Percentiles rank a stretch among this genome's conserved stretches.
phyloP scores from a whole-genome alignment of 2,329 filamentous ascomycete genomes.

The Hypoxylon sp. region DNA sequence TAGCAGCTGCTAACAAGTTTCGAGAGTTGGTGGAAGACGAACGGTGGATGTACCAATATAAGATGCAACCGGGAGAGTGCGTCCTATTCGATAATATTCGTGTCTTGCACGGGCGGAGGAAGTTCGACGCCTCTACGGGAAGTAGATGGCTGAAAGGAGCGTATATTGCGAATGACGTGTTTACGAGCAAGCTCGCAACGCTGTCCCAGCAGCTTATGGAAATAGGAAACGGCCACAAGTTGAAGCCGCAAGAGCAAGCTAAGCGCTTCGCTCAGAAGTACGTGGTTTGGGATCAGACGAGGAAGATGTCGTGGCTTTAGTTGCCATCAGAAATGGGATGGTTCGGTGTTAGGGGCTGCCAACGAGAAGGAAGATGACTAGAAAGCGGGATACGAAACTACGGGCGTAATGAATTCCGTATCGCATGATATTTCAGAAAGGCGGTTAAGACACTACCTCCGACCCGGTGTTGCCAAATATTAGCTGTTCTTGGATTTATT shows the following conservation, averaged over 20 bases:
- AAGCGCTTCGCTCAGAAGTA: neutral
- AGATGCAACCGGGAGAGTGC: slow-evolving; percentile 84
- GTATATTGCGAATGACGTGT: slow-evolving; percentile 73
- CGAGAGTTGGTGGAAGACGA: slow-evolving; percentile 68
- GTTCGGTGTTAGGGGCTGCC: too few relatives aligned
- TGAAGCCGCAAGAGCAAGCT: neutral
- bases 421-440: too few relatives aligned
- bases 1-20: slow-evolving; percentile 67
- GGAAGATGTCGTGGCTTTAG: too few relatives aligned
- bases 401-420: too few relatives aligned
- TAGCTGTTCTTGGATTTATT: too few relatives aligned
- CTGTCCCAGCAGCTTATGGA: slow-evolving; percentile 5
- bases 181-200: slow-evolving; percentile 29
- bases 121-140: slow-evolving; percentile 77
- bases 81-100: slow-evolving; percentile 93
- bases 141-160: slow-evolving; percentile 87
- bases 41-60: slow-evolving; percentile 74
- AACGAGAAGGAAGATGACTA: neutral
- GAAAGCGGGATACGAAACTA: too few relatives aligned
- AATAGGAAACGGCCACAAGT: neutral
- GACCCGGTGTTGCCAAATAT: too few relatives aligned
- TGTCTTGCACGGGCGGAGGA: slow-evolving; percentile 83
- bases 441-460: too few relatives aligned
- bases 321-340: too few relatives aligned
- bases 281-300: slow-evolving; percentile 2